Conservation (phyloP, 2,329 filamentous ascomycete species). For the Neurospora crassa region DNA sequence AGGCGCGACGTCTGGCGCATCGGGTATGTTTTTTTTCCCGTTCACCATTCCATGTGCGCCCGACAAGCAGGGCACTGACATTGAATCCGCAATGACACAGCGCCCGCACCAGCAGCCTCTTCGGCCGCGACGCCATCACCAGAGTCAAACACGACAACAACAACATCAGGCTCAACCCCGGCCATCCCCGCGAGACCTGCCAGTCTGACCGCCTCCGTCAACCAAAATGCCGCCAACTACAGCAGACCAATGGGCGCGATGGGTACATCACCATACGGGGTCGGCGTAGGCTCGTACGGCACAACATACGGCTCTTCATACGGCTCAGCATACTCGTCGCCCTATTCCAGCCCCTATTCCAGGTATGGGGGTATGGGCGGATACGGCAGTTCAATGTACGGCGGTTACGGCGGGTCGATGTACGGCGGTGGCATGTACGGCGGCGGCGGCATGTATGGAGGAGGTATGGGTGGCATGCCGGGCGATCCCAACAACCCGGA, state of each 20-base stretch:
- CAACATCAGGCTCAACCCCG: constrained; percentile 44
- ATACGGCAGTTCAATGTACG: constrained; percentile 36
- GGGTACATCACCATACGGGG: constrained; percentile 28
- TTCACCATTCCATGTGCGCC: not conserved
- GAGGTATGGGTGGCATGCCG: constrained; percentile 31
- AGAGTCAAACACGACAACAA: constrained; percentile 24
- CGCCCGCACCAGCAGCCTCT: not conserved
- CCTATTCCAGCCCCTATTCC: constrained; percentile 34
- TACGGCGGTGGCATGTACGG: constrained; percentile 35
- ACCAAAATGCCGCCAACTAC: constrained; percentile 80
- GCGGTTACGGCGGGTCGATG: constrained; percentile 30
- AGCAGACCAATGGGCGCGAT: constrained; percentile 40
- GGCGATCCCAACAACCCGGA: constrained; percentile 76
- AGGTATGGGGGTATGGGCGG: constrained; percentile 21
- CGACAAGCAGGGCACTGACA: not conserved
- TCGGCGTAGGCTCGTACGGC: constrained; percentile 1
- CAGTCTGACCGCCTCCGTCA: constrained; percentile 68
- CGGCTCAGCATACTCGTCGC: constrained; percentile 38
- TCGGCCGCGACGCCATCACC: not conserved
- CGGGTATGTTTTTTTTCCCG: not conserved
- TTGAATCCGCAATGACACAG: not conserved
- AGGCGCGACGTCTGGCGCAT: constrained; percentile 41
- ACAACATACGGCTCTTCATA: constrained; percentile 19
- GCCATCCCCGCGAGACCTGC: constrained; percentile 73
- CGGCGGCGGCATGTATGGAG: constrained; percentile 34